Evolutionary conservation across 257 asterid species (phyloP).

Genomic region (Solanum boliviense): DNA sequence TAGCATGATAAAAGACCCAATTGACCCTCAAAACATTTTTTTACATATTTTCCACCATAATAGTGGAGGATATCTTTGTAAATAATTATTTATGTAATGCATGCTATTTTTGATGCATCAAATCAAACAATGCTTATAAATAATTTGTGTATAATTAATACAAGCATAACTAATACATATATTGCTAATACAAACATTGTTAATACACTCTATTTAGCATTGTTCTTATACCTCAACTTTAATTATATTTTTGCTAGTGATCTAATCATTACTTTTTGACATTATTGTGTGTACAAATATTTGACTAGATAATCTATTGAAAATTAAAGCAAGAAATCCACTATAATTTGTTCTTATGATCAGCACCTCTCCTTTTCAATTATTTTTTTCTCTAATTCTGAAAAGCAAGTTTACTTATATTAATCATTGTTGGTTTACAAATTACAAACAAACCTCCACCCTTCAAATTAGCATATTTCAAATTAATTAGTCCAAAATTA

Average conservation of each 20-base stretch:
- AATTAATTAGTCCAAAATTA: background rate
- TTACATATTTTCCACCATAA: too few relatives aligned
- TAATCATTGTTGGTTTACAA: background rate
- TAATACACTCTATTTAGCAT: too few relatives aligned
- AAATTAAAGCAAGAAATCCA: background rate
- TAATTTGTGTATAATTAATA: too few relatives aligned
- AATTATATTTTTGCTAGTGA: background rate
- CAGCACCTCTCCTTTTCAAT: background rate
- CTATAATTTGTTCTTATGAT: background rate
- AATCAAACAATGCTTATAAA: too few relatives aligned
- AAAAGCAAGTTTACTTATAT: background rate
- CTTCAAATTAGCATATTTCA: background rate
- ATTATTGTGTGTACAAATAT: background rate
- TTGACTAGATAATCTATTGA: background rate
- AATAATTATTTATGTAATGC: too few relatives aligned
- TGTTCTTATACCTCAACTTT: background rate
- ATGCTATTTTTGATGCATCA: too few relatives aligned
- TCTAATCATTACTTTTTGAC: background rate
- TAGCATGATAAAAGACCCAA: too few relatives aligned
- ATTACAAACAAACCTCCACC: conserved; percentile 1
- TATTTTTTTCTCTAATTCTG: background rate
- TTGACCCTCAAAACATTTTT: too few relatives aligned
- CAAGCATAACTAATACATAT: too few relatives aligned
- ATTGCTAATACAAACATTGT: too few relatives aligned
- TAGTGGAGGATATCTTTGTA: too few relatives aligned